These are phyloP conservation scores for Apostasia ramifera DNA, from an alignment of 106 monocot genomes.

Conservation along the genomic window DNA sequence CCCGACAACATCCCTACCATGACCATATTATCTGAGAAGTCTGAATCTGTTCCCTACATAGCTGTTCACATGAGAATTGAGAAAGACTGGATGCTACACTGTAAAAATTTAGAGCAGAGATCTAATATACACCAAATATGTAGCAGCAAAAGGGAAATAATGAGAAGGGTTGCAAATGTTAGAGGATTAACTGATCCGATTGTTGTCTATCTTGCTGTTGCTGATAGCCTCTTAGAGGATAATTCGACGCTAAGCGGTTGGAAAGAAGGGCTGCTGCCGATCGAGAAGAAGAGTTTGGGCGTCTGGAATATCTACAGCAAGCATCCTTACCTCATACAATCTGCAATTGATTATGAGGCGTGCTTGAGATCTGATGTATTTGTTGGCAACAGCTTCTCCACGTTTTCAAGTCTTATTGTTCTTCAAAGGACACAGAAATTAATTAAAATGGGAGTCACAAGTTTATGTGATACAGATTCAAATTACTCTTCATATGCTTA, in stretches of 20 bases:
- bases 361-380: slow-evolving; percentile 74
- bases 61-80: slow-evolving; percentile 98
- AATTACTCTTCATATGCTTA: slow-evolving; percentile 71
- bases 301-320: slow-evolving; percentile 68
- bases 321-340: slow-evolving; percentile 76
- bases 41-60: slow-evolving; percentile 40
- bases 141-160: slow-evolving; percentile 83
- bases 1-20: neutral
- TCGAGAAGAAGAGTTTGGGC: slow-evolving; percentile 74
- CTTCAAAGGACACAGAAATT: slow-evolving; percentile 60
- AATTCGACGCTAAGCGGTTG: slow-evolving; percentile 63
- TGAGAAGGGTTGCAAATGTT: slow-evolving; percentile 46
- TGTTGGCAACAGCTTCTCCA: slow-evolving; percentile 93
- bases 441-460: slow-evolving; percentile 28
- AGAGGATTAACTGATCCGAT: slow-evolving; percentile 27
- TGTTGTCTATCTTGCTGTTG: slow-evolving; percentile 81
- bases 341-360: slow-evolving; percentile 90
- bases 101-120: slow-evolving; percentile 79
- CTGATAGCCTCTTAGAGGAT: slow-evolving; percentile 81
- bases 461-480: slow-evolving; percentile 23
- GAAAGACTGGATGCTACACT: slow-evolving; percentile 99
- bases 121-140: slow-evolving; percentile 64
- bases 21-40: neutral
- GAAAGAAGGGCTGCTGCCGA: slow-evolving; percentile 67
- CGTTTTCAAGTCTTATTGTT: slow-evolving; percentile 85